These are phyloP conservation scores for Solanum gracilifrons DNA, from an alignment of 257 asterid species.

Conservation along the genomic window DNA sequence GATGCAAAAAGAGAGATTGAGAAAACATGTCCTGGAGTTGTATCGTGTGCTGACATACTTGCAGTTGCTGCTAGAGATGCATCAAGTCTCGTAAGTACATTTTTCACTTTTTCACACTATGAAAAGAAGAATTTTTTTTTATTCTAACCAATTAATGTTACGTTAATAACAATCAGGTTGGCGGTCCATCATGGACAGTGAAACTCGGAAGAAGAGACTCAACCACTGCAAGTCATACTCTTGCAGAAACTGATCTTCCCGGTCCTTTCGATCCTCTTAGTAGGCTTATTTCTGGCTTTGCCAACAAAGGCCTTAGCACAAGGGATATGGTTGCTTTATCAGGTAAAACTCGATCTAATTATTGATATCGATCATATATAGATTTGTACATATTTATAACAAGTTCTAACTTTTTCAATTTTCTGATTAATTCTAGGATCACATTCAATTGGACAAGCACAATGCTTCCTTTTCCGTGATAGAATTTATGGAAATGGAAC, in stretches of 20 bases:
- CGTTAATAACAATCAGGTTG: neutral
- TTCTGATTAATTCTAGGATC: no score
- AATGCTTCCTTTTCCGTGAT: conserved; percentile 11
- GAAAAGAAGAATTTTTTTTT: no score
- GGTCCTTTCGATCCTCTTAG: neutral
- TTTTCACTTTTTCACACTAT: no score
- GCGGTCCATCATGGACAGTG: neutral
- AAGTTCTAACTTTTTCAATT: no score
- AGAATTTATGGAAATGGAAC: conserved; percentile 34
- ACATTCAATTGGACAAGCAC: neutral
- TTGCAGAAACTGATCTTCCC: neutral
- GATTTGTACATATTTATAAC: no score
- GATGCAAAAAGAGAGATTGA: neutral
- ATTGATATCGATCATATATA: no score
- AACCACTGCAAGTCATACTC: neutral
- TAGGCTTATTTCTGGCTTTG: neutral
- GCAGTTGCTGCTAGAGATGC: neutral
- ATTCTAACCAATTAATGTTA: no score
- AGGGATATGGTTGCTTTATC: no score
- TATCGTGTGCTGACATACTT: neutral
- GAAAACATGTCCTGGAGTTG: neutral
- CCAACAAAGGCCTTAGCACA: neutral
- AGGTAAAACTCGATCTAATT: no score
- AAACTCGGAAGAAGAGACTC: neutral
- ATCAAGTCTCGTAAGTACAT: neutral